Percentiles rank a stretch among this genome's conserved stretches.
Evolutionary conservation across 2,329 filamentous ascomycete species (phyloP).

Genomic region (Aspergillus neotritici): DNA sequence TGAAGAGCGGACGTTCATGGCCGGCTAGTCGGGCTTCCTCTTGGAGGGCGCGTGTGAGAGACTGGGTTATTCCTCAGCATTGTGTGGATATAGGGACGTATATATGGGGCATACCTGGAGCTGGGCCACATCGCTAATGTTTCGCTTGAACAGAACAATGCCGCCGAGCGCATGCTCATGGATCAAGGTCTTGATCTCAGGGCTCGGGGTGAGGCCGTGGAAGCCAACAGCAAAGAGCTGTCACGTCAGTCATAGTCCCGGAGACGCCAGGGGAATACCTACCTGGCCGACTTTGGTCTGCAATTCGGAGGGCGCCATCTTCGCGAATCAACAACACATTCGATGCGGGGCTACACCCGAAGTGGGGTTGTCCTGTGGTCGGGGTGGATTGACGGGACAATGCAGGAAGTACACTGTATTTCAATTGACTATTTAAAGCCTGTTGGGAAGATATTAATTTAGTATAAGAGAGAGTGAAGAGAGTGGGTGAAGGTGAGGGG

Average conservation of each 20-base stretch:
- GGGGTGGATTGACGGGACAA: too few relatives aligned
- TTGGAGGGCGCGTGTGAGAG: constrained; percentile 34
- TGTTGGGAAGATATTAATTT: too few relatives aligned
- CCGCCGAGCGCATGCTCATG: constrained; percentile 38
- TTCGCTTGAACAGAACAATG: constrained; percentile 40
- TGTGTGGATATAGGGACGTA: neutral
- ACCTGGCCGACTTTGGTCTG: constrained; percentile 34
- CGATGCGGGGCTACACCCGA: neutral
- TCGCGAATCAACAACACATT: neutral
- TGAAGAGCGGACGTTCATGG: constrained; percentile 38
- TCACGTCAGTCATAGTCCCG: neutral
- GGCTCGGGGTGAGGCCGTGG: constrained; percentile 33
- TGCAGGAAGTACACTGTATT: too few relatives aligned
- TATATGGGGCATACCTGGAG: constrained; percentile 23
- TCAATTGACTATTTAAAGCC: too few relatives aligned
- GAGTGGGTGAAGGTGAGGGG: too few relatives aligned
- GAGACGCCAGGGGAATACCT: constrained; percentile 1
- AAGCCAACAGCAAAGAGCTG: constrained; percentile 45
- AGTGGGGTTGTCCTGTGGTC: neutral
- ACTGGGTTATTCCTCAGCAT: constrained; percentile 14
- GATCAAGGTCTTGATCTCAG: constrained; percentile 41
- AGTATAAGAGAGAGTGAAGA: too few relatives aligned
- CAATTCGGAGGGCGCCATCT: constrained; percentile 20
- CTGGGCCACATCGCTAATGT: constrained; percentile 36
- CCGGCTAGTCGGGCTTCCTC: constrained; percentile 35